These are phyloP conservation scores for Xylariaceae sp. DNA, from an alignment of 2,329 filamentous ascomycete genomes.

Conservation along the genomic window DNA sequence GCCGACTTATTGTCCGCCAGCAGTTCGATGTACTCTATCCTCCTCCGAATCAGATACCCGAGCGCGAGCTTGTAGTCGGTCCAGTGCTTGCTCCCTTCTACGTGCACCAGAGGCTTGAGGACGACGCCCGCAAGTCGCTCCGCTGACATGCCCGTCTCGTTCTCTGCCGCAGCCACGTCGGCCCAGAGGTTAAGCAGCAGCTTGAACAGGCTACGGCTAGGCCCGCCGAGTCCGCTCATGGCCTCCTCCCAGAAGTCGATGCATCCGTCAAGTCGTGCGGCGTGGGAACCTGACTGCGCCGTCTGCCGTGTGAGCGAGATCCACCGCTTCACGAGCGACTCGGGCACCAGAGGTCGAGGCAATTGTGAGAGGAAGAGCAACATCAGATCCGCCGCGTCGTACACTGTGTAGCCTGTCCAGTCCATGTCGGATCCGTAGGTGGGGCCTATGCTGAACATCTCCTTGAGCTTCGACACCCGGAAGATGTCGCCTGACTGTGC, in stretches of 20 bases:
- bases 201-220: constrained; percentile 36
- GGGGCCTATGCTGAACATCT: constrained; percentile 33
- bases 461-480: constrained; percentile 33
- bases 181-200: constrained; percentile 41
- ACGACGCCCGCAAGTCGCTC: constrained; percentile 36
- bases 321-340: constrained; percentile 36
- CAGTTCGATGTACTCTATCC: constrained; percentile 36
- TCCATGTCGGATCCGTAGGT: constrained; percentile 36
- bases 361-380: constrained; percentile 36
- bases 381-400: constrained; percentile 39
- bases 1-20: constrained; percentile 29
- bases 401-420: constrained; percentile 33
- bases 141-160: constrained; percentile 39
- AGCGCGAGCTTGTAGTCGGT: constrained; percentile 40
- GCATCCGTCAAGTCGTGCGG: constrained; percentile 35
- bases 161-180: constrained; percentile 34
- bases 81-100: constrained; percentile 28
- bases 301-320: constrained; percentile 37
- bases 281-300: constrained; percentile 30
- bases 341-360: constrained; percentile 35
- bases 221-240: constrained; percentile 34
- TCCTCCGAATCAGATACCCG: constrained; percentile 39
- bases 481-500: constrained; percentile 31
- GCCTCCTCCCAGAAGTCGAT: constrained; percentile 45
- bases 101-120: constrained; percentile 37